Conservation (phyloP, 345 rosid genomes). For the Trapa incisa region DNA sequence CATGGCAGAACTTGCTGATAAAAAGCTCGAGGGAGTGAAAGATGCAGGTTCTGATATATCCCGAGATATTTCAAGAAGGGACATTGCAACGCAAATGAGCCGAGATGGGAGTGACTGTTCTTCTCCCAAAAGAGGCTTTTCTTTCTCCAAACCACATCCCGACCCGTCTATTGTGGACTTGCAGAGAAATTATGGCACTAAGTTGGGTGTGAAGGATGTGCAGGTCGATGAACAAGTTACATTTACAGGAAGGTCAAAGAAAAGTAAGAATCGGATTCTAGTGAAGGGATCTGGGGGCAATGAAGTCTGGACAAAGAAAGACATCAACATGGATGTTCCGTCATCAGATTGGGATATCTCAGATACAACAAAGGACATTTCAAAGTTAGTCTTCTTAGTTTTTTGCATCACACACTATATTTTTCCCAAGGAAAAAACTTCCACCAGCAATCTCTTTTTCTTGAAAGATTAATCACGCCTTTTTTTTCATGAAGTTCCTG, state of each 20-base stretch:
- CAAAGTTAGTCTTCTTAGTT: conserved; percentile 24
- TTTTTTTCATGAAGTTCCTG: background rate
- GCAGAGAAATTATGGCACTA: conserved; percentile 30
- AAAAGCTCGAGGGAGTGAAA: conserved; percentile 29
- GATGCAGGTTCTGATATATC: conserved; percentile 56
- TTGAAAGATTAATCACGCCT: too few relatives aligned
- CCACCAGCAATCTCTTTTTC: too few relatives aligned
- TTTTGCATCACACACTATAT: background rate
- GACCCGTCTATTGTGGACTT: conserved; percentile 42
- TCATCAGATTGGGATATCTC: conserved; percentile 60
- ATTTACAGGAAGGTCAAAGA: conserved; percentile 84
- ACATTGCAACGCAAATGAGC: conserved; percentile 98
- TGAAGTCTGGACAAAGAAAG: conserved; percentile 65
- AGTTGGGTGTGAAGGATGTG: conserved; percentile 63
- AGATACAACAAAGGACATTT: conserved; percentile 37
- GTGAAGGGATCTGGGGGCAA: conserved; percentile 44
- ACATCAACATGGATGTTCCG: conserved; percentile 19
- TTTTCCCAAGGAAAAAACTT: background rate
- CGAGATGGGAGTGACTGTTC: conserved; percentile 57
- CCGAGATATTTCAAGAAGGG: conserved; percentile 69
- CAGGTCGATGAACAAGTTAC: conserved; percentile 83
- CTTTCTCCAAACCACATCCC: conserved; percentile 38
- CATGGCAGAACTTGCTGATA: conserved; percentile 30
- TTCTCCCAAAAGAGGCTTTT: conserved; percentile 42
- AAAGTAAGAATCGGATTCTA: conserved; percentile 32